Evolutionary conservation across 1,284 basidiomycete genomes (phyloP).

Genomic region (Ceratobasidium sp.): DNA sequence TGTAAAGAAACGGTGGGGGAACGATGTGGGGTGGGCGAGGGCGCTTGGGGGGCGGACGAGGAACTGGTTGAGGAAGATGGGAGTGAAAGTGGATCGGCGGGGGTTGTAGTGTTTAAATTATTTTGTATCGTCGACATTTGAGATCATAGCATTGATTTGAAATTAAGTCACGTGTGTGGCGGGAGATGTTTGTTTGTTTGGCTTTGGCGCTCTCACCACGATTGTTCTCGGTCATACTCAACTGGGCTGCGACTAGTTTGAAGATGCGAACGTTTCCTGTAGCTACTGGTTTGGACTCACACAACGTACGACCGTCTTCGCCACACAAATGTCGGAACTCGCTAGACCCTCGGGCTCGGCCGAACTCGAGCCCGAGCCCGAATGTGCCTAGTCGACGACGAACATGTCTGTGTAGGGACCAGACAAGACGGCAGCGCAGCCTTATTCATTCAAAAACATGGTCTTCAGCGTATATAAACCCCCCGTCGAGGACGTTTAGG

Average conservation of each 20-base stretch:
- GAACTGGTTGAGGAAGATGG: constrained; percentile 40
- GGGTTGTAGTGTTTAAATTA: constrained; percentile 17
- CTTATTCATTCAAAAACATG: constrained; percentile 1
- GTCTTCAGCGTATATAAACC: constrained; percentile 8
- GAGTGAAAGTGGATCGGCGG: constrained; percentile 20
- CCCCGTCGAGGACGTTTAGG: background rate
- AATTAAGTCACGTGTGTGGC: constrained; percentile 3
- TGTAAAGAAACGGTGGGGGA: constrained; percentile 33
- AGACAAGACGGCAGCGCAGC: background rate
- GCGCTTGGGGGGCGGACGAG: constrained; percentile 35
- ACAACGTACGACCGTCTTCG: background rate
- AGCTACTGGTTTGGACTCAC: background rate
- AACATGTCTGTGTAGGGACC: background rate
- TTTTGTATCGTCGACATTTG: background rate
- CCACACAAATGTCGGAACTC: background rate
- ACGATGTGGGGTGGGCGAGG: constrained; percentile 34
- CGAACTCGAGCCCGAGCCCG: constrained; percentile 31
- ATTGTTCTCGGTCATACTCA: background rate
- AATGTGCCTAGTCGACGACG: background rate
- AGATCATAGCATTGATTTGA: background rate
- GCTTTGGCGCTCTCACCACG: too few species aligned
- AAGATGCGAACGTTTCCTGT: background rate
- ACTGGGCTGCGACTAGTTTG: too few species aligned
- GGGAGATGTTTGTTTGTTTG: background rate
- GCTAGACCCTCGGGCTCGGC: constrained; percentile 7